Evolutionary conservation across 345 rosid genomes (phyloP), one percentile per base, ranked within the genome.

Genomic region (Excoecaria agallocha): DNA sequence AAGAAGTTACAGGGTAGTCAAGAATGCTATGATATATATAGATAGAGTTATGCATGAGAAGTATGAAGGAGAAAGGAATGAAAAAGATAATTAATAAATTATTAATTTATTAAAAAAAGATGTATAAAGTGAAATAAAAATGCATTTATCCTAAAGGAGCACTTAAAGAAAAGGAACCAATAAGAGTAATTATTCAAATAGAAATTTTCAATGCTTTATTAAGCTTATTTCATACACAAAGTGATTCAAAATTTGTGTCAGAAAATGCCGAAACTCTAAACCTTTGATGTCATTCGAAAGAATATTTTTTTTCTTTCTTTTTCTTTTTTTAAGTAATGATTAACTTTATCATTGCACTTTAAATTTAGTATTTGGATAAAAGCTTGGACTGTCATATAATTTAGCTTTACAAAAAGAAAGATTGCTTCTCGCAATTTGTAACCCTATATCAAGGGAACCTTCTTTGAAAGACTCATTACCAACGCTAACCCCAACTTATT

Each of bases 341-440:
- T 69, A 60, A 75, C 72, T 82, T 82, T 76, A 74, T 79, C 59
- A 73, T 60, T 75, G 74, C 75, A 58, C 75, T 64, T 76, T 78
- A 76, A 74, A 75, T 56, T 46, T 67, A 75, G 73, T 57, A 57
- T 56, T 63, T 64, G 51, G 60, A 10, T 57, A 67, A 75, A 75
- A 75, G 56, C n/a, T 71, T 13, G 41, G 68, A 10, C 56, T 64
- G 62, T 12, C 57, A 70, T 17, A 55, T 30, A 12, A 68, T 55
- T 39, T 76, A 71, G 67, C 83, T 83, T 83, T 75, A 55, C 55
- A 63, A 80, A 77, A 83, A 72, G 79, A 50, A 30, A 68, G 77
- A 75, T 72, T 74, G 41, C 55, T 49, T 62, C 61, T 71, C 50
- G 12, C 46, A 60, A 74, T 66, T 51, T 69, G 25, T 68, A 51